A percentile compares a stretch with the other conserved stretches of the same genome.
Evolutionary conservation across 192 early-diverging fungal species (phyloP).

Genomic region (Mycoemilia scoparia): DNA sequence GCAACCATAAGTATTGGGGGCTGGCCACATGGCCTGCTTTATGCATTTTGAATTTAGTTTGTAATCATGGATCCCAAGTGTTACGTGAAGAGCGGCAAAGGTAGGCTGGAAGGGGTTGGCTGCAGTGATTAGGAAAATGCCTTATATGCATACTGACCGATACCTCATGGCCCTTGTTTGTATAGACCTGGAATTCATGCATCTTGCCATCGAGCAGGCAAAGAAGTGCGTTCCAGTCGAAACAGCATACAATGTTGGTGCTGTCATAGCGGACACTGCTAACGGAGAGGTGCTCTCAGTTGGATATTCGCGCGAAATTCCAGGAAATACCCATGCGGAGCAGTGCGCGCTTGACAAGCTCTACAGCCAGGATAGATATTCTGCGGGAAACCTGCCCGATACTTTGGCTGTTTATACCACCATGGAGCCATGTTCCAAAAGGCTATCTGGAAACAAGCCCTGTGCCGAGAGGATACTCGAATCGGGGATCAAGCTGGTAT

Average conservation of each 20-base stretch:
- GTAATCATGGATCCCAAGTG: no score
- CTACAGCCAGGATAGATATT: not conserved
- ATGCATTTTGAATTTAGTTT: no score
- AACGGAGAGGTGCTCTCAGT: slow-evolving; percentile 46
- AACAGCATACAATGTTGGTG: slow-evolving; percentile 87
- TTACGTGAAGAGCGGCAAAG: no score
- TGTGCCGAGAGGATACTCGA: slow-evolving; percentile 58
- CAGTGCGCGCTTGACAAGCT: slow-evolving; percentile 76
- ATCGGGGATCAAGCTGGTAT: slow-evolving; percentile 46
- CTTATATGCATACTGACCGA: no score
- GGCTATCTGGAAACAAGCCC: slow-evolving; percentile 66
- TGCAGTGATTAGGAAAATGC: no score
- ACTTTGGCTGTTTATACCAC: slow-evolving; percentile 77
- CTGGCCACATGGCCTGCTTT: no score
- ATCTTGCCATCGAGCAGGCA: slow-evolving; percentile 68
- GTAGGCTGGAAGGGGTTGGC: no score
- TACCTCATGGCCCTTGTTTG: no score
- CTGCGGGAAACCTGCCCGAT: slow-evolving; percentile 3
- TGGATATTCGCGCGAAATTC: slow-evolving; percentile 83
- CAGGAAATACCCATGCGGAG: slow-evolving; percentile 94
- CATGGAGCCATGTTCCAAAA: slow-evolving; percentile 90
- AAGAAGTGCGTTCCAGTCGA: slow-evolving; percentile 52
- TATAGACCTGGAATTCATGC: slow-evolving; percentile 64
- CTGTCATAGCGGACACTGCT: slow-evolving; percentile 33
- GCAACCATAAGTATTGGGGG: no score